A percentile compares a stretch with the other conserved stretches of the same genome.
Conservation (phyloP, 192 early-diverging fungal species). For the Allomyces arbusculus region DNA sequence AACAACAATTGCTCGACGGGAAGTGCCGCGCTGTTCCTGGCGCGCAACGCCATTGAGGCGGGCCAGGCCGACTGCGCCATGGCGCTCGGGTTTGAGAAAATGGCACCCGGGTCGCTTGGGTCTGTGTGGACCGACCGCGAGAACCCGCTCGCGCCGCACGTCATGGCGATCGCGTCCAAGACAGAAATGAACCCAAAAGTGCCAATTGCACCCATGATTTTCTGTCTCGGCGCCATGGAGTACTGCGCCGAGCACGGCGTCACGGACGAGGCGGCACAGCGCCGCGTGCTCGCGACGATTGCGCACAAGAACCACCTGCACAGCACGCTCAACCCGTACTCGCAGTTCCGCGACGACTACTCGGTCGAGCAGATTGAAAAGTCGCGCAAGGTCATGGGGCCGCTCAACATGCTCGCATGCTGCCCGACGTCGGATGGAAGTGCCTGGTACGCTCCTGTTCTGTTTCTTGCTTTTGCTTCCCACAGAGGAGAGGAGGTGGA, state of each 20-base stretch:
- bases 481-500: too few relatives aligned
- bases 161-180: slow-evolving; percentile 27
- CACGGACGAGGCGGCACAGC: slow-evolving; percentile 14
- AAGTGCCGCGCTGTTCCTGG: slow-evolving; percentile 43
- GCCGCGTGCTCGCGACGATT: slow-evolving; percentile 29
- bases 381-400: slow-evolving; percentile 43
- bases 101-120: slow-evolving; percentile 30
- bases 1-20: slow-evolving; percentile 66
- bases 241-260: slow-evolving; percentile 45
- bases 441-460: slow-evolving; percentile 11
- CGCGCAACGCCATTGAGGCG: slow-evolving; percentile 32
- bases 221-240: slow-evolving; percentile 49
- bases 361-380: slow-evolving; percentile 38
- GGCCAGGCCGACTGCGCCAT: slow-evolving; percentile 44
- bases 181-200: slow-evolving; percentile 26
- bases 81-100: slow-evolving; percentile 58
- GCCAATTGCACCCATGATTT: slow-evolving; percentile 46
- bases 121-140: slow-evolving; percentile 32
- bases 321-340: slow-evolving; percentile 43
- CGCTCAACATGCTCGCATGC: slow-evolving; percentile 51
- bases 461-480: too few relatives aligned
- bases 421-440: slow-evolving; percentile 55
- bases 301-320: slow-evolving; percentile 56
- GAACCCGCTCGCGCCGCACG: slow-evolving; percentile 29
- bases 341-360: slow-evolving; percentile 42